Base-by-base conservation (phyloP, 805 yeast species). In the Teunomyces tritomae region DNA sequence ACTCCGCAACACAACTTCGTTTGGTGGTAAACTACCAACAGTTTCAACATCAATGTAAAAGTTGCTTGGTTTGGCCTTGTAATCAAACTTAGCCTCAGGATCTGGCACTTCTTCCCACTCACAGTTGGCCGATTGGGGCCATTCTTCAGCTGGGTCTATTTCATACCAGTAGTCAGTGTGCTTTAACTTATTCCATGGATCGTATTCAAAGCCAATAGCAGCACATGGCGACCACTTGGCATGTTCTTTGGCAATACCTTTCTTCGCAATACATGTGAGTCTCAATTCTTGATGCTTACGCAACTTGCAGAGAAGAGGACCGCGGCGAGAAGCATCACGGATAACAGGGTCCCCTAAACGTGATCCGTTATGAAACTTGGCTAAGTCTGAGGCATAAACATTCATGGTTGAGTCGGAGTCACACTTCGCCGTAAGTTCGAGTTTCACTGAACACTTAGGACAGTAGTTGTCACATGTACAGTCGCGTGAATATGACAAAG, bases 401-500 rank as follows among this genome's bases (percentile, higher is more conserved):
- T 85, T 89, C 80, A 89, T 87, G 8, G 96, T 88, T 40, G 85
- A 82, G 59, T 89, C 97, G 39, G 87, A 76, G 53, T 88, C 92
- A 65, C 97, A 92, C 54, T 82, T 77, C n/a, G 97, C 99, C 48
- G 88, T 84, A 53, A 94, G 71, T 49, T 85, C 84, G 48, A 94
- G 77, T 54, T 85, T 89, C 20, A 94, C 98, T 3, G 96, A 85
- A 71, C 99, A 94, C 67, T 87, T 85, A 50, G 89, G 91, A 71
- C 99, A 94, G 71, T 94, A 92, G 63, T 91, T 95, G 65, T 94
- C 99, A 74, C 99, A 94, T 39, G 96, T 91, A 68, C 99, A 94
- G 66, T 94, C 99, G 63, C 97, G 80, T 27, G 95, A 85, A 70
- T 91, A 92, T 52, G 89, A 83, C 54, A 92, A 73, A 52, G 84